Evolutionary conservation across 1,139 yeast species (phyloP).

Genomic region (Hyphopichia fennica): DNA sequence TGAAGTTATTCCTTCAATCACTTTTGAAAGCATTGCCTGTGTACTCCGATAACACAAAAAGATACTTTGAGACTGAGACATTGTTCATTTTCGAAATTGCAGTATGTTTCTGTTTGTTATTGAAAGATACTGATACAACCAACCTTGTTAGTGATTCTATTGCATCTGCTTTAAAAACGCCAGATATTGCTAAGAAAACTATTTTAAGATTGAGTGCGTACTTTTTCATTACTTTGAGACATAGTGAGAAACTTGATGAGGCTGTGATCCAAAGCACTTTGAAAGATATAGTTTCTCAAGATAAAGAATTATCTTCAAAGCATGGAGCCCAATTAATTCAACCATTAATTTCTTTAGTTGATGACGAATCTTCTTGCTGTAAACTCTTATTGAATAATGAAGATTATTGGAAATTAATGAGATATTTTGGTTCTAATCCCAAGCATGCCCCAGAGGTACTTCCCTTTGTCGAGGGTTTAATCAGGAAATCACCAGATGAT

Average conservation of each 20-base stretch:
- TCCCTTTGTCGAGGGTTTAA: slow-evolving; percentile 46
- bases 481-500: slow-evolving; percentile 36
- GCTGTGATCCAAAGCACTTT: slow-evolving; percentile 21
- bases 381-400: slow-evolving; percentile 42
- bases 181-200: slow-evolving; percentile 29
- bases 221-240: slow-evolving; percentile 41
- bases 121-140: slow-evolving; percentile 37
- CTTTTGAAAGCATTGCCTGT: slow-evolving; percentile 33
- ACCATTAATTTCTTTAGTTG: slow-evolving; percentile 54
- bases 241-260: slow-evolving; percentile 19
- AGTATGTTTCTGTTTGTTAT: slow-evolving; percentile 50
- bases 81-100: slow-evolving; percentile 56
- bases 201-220: slow-evolving; percentile 38
- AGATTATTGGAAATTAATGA: slow-evolving; percentile 63
- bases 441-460: slow-evolving; percentile 51
- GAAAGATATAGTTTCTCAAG: slow-evolving; percentile 24
- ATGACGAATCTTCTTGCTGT: slow-evolving; percentile 49
- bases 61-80: slow-evolving; percentile 54
- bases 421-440: slow-evolving; percentile 58
- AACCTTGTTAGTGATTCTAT: slow-evolving; percentile 11
- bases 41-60: slow-evolving; percentile 32
- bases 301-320: slow-evolving; percentile 41
- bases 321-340: slow-evolving; percentile 52
- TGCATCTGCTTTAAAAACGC: slow-evolving; percentile 13
- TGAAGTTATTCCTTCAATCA: slow-evolving; percentile 18